Evolutionary conservation across 306 rosid genomes (phyloP), one percentile per base, ranked within the genome.

Genomic region (Sesbania bispinosa): DNA sequence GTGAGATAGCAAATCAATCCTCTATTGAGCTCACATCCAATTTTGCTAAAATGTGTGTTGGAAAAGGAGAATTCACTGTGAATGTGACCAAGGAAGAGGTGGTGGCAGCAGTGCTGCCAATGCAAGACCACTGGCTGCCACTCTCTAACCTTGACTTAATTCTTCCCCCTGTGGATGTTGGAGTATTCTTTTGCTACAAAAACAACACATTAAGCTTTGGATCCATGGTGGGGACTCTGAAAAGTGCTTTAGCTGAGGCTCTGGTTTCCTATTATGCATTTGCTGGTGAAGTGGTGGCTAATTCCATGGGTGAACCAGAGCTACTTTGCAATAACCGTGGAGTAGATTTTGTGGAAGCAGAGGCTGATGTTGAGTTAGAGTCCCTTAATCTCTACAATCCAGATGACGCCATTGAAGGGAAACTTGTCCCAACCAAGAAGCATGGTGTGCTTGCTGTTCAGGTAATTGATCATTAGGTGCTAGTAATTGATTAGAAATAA

Each of bases 101-200:
- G 62, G 94, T 90, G 62, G 82, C 90, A 0, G 74, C 92, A 0
- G 78, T 48, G 14, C 29, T 90, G 16, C 92, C 96, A 2, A 3
- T 86, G 72, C 90, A 88, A 61, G 81, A 86, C 1, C 88, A 88
- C 19, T 79, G 87, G 92, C 81, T 90, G 0, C 87, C 94, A 16
- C 78, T 90, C 16, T 88, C 94, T 13, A 88, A 90, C 74, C 94
- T 88, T 8, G 96, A 90, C 75, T 77, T 90, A 8, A 81, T 90
- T 18, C 74, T 90, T 2, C 96, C 94, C 0, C 82, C 82, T 0
- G 2, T 88, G 1, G 92, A 90, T 26, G 88, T 88, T 2, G 75
- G 88, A 0, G 83, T 86, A 10, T 88, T 90, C 82, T 90, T 88
- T 27, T 90, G 94, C 62, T 88, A 86, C 39, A 6, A 4, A 32